Evolutionary conservation across 768 basidiomycete species (phyloP), one percentile per base, ranked within the genome.

Genomic region (Cytidiella melzeri): DNA sequence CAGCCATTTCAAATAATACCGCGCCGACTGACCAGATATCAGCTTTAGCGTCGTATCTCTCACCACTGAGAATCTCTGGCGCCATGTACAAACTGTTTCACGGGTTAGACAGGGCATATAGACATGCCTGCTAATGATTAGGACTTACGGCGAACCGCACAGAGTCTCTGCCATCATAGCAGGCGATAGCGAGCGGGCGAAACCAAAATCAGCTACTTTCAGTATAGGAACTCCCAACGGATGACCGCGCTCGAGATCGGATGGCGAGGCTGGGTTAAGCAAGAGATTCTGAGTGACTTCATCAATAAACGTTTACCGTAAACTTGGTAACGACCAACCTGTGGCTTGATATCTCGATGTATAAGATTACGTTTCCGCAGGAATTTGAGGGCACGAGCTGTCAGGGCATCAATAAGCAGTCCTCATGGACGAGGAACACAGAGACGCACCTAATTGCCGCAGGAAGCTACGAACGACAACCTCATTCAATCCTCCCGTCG

Each of bases 11-110:
- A 68, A 84, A 99, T 2, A 98, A 71, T 20, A 99, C 94, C 0
- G 96, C 92, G 4, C 96, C 96, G 41, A 98, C 93, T 25, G 92
- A 94, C 96, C 96, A 99, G 1, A 99, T 75, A 64, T 99, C 96
- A 10, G 91, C 96, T 64, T 92, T 95, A 18, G 94, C 94, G 64
- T 96, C 93, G 67, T 99, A 98, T 64, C 94, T 94, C 69, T 98
- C 87, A 64, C 96, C 96, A 13, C 90, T 82, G 10, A 99, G 71
- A 59, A 99, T 98, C 68, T 99, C 96, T 0, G 96, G 96, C 0
- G 96, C 96, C 96, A 98, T 99, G 69, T 99, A 99, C 25, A 99
- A 69, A 42, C 92, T 93, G 48, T 5, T 25, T 18, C 10, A 23
- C 9, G 9, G 3, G 21, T 53, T 5, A 41, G 23, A 24, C 30